Conservation (phyloP, 2,329 filamentous ascomycete genomes). For the Chrysosphaeria jannelii region DNA sequence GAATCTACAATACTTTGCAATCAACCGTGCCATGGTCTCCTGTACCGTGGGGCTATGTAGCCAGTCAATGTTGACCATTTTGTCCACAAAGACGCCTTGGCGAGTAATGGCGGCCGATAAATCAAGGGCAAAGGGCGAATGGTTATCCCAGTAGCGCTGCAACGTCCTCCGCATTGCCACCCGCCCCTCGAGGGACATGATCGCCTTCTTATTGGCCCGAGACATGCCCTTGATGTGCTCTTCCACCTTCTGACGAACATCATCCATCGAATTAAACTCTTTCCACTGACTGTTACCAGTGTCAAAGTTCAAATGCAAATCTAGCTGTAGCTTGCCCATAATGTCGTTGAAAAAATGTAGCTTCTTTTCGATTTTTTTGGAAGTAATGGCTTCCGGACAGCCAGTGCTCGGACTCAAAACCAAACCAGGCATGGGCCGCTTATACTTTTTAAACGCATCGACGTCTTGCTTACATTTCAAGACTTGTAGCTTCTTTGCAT, state of each 20-base stretch:
- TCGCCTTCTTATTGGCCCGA: constrained; percentile 6
- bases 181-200: constrained; percentile 7
- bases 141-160: constrained; percentile 38
- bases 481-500: too few species aligned
- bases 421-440: too few species aligned
- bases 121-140: constrained; percentile 31
- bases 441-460: too few species aligned
- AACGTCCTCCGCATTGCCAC: constrained; percentile 33
- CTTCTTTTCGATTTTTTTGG: too few species aligned
- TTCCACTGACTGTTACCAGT: too few species aligned
- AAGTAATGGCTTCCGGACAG: too few species aligned
- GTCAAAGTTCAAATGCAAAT: too few species aligned
- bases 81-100: constrained; percentile 34
- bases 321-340: too few species aligned
- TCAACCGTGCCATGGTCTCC: constrained; percentile 31
- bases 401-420: too few species aligned
- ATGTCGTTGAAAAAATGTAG: too few species aligned
- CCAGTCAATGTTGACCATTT: constrained; percentile 53
- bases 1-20: constrained; percentile 35
- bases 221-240: constrained; percentile 17
- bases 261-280: too few species aligned
- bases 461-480: too few species aligned
- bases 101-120: constrained; percentile 33
- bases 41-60: constrained; percentile 35
- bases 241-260: constrained; percentile 11